Evolutionary conservation across 2,329 filamentous ascomycete species (phyloP), one percentile per base, ranked within the genome.

Genomic region (Botrytis fabae): DNA sequence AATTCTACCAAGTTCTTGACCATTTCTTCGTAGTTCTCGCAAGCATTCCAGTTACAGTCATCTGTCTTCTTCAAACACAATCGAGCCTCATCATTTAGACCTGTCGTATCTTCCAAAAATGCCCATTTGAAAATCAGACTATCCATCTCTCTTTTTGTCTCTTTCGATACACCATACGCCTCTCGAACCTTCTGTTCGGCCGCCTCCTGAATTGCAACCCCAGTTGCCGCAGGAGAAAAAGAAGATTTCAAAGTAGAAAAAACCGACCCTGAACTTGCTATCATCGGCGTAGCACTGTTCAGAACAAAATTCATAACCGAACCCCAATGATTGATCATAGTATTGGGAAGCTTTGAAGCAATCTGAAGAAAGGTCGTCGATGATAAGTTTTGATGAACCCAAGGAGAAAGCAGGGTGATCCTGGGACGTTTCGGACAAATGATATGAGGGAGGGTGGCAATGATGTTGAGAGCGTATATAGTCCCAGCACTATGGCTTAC

Each of bases 401-500:
- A 86, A 73, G 78, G 75, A 78, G 65, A 80, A 78, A 80, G 76
- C 57, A 82, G 60, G 40, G 69, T 69, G n/a, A 69, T 69, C 18
- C 65, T 69, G 12, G 69, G 44, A 2, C 35, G 57, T 3, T n/a
- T 32, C 8, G 74, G 35, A 60, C 75, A 28, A 85, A 78, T 32
- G 84, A 75, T 9, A 79, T 68, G 8, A 80, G 82, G 46, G 79
- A 69, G 77, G 12, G 79, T 75, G 46, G 76, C 76, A 28, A 85
- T 76, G 7, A 83, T 82, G 71, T 85, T 85, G 38, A 86, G 77
- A 6, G 81, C 75, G 73, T 84, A 85, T 2, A 85, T 78, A 0
- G 83, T 83, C 2, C 85, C 85, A 0, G 82, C 81, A 35, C 80
- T 82, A 73, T 86, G 84, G 28, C 81, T 78, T 1, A 82, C 77